Conservation (phyloP, 2,329 filamentous ascomycete genomes). For the Colletotrichum siamense region DNA sequence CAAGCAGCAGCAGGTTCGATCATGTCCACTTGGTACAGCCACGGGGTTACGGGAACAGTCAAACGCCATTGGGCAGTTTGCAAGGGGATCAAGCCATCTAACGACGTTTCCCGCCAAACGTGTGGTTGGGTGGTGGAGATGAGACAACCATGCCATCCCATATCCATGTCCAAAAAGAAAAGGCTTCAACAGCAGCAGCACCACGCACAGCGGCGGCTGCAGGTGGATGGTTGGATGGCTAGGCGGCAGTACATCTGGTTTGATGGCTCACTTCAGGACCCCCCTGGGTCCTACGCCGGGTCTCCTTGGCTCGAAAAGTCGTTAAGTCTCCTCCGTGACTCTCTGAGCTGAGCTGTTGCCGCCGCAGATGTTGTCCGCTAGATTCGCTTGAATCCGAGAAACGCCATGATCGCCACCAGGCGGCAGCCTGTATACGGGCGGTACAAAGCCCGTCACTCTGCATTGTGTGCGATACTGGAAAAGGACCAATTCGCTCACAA, state of each 20-base stretch:
- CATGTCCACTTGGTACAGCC: constrained; percentile 2
- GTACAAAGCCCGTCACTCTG: background rate
- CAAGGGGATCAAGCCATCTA: constrained; percentile 3
- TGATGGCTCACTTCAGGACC: background rate
- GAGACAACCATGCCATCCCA: constrained; percentile 14
- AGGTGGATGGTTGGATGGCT: constrained; percentile 9
- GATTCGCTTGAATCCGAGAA: constrained; percentile 2
- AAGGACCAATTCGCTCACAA: background rate
- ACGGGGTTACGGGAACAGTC: constrained; percentile 3
- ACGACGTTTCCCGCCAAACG: constrained; percentile 1
- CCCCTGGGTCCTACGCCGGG: background rate
- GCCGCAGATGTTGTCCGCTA: background rate
- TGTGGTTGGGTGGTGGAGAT: constrained; percentile 16
- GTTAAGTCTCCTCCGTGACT: background rate
- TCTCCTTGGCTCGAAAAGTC: background rate
- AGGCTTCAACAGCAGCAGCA: constrained; percentile 1
- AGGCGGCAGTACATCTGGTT: background rate
- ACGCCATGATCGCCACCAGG: constrained; percentile 12
- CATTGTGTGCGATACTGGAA: background rate
- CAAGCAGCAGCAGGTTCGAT: background rate
- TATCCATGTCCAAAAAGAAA: background rate
- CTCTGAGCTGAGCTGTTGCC: background rate
- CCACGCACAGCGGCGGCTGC: constrained; percentile 10
- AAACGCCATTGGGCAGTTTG: constrained; percentile 5
- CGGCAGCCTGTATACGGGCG: background rate